Base-by-base conservation (phyloP, 345 rosid genomes). In the Citrus inodora region DNA sequence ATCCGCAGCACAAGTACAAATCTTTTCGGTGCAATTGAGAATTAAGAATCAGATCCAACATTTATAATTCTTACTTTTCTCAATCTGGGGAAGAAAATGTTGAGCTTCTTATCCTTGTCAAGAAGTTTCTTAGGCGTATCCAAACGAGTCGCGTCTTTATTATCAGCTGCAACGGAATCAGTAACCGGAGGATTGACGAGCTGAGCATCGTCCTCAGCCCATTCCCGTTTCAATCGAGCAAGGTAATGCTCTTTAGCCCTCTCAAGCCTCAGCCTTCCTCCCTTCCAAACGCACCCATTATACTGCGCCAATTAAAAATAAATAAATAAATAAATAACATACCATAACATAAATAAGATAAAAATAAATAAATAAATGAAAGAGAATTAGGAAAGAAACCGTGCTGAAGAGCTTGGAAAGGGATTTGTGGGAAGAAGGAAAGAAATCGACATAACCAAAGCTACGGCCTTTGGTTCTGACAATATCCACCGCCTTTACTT, bases 281-380 rank as follows among this genome's bases (percentile, higher is more conserved):
- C 99, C 76, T 93, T 97, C 99, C 98, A 97, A 2, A 79, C 81
- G 77, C 98, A 97, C 28, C 98, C 98, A 79, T 92, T 97, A 70
- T 92, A 94, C 99, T 96, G 91, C 62, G 78, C 5, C 5, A 78
- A 9, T 33, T 37, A 33, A 65, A 19, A 65, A 51, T 51, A 51
- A 51, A 17, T 4, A 51, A 51, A 17, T 4, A 1, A 48, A 51
- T 53, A 53, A 53, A 21, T 10, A 10, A 51, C 48, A 40, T 40
- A 40, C 9, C 38, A 38, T 38, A 46, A 46, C 0, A 40, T 9
- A 21, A 25, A 38, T 38, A 46, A 46, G 0, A 40, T 9, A 21
- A 25, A 68, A 66, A 0, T 67, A 42, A 35, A 38, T n/a, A 25
- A 72, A 81, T 46, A 38, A 35, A 9, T 65, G 38, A 63, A 24